phyloP scores from a whole-genome alignment of 192 early-diverging fungal genomes.

The Linnemannia elongata region DNA sequence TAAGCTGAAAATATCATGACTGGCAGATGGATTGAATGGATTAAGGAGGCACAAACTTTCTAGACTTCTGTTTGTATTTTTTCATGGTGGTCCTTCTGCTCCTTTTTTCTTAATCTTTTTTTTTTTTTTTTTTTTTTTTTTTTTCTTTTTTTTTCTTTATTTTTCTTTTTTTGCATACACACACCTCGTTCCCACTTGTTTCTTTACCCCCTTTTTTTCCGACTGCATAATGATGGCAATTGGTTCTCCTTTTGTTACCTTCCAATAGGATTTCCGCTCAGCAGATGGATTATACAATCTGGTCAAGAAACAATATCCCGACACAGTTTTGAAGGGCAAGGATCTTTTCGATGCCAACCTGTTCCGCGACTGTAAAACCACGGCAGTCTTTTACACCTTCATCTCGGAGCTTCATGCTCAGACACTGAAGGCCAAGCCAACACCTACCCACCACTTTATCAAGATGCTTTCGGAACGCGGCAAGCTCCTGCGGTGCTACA shows the following conservation, averaged over 20 bases:
- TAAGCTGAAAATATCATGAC: background rate
- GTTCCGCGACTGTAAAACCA: slow-evolving; percentile 76
- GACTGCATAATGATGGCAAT: background rate
- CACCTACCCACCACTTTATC: slow-evolving; percentile 91
- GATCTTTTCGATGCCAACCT: slow-evolving; percentile 91
- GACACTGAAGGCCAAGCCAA: slow-evolving; percentile 78
- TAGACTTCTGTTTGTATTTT: slow-evolving; percentile 14
- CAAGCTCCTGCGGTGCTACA: slow-evolving; percentile 92
- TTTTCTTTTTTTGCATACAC: background rate
- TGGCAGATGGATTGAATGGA: background rate
- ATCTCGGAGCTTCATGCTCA: slow-evolving; percentile 89
- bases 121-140: background rate
- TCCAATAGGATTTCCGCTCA: slow-evolving; percentile 84
- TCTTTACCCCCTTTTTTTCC: background rate
- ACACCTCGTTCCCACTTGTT: background rate
- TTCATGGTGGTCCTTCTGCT: background rate
- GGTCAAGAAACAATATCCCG: slow-evolving; percentile 82
- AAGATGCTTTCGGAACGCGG: slow-evolving; percentile 78
- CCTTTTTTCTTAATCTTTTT: background rate
- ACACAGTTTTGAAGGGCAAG: slow-evolving; percentile 77
- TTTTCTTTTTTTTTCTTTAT: background rate
- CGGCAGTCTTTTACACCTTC: slow-evolving; percentile 80
- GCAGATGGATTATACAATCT: slow-evolving; percentile 88
- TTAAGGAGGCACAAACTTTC: slow-evolving; percentile 3
- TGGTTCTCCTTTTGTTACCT: background rate